A percentile compares a stretch with the other conserved stretches of the same genome.
These are phyloP conservation scores for Sugiyamaella novakii DNA, from an alignment of 1,139 yeast species.

Conservation along the genomic window DNA sequence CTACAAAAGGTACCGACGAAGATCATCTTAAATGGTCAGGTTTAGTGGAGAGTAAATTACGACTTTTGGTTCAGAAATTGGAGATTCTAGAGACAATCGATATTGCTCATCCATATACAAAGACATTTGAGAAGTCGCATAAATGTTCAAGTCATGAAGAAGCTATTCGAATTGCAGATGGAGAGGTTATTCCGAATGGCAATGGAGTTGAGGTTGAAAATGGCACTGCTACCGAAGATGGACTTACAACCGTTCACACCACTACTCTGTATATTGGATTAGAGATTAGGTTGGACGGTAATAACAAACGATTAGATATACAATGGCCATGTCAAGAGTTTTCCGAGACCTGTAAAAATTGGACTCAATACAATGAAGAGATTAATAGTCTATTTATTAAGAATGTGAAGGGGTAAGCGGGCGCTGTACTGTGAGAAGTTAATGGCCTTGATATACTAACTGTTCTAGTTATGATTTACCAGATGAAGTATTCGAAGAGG, in stretches of 20 bases:
- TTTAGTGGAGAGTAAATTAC: slow-evolving; percentile 82
- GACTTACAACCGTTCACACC: slow-evolving; percentile 51
- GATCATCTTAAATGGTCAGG: slow-evolving; percentile 92
- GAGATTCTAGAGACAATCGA: slow-evolving; percentile 75
- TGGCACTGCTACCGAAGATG: slow-evolving; percentile 25
- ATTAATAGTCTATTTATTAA: slow-evolving; percentile 63
- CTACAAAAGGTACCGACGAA: slow-evolving; percentile 69
- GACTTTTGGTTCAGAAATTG: slow-evolving; percentile 77
- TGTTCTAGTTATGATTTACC: slow-evolving; percentile 69
- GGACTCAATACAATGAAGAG: slow-evolving; percentile 65
- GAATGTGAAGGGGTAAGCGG: slow-evolving; percentile 61
- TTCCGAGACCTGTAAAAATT: slow-evolving; percentile 72
- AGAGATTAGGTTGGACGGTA: slow-evolving; percentile 56
- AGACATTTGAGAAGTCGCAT: slow-evolving; percentile 65
- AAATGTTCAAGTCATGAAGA: slow-evolving; percentile 57
- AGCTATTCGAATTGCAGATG: slow-evolving; percentile 44
- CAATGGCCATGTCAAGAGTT: slow-evolving; percentile 92
- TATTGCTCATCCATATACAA: slow-evolving; percentile 88
- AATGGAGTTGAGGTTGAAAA: slow-evolving; percentile 34
- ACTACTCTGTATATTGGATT: slow-evolving; percentile 83
- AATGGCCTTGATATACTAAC: slow-evolving; percentile 14
- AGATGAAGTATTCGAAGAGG: slow-evolving; percentile 77
- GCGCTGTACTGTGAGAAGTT: background rate
- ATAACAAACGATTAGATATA: slow-evolving; percentile 67
- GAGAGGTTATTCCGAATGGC: slow-evolving; percentile 22